Percentiles rank a stretch among this genome's conserved stretches.
Conservation (phyloP, 768 basidiomycete species). For the Baorangia bicolor region DNA sequence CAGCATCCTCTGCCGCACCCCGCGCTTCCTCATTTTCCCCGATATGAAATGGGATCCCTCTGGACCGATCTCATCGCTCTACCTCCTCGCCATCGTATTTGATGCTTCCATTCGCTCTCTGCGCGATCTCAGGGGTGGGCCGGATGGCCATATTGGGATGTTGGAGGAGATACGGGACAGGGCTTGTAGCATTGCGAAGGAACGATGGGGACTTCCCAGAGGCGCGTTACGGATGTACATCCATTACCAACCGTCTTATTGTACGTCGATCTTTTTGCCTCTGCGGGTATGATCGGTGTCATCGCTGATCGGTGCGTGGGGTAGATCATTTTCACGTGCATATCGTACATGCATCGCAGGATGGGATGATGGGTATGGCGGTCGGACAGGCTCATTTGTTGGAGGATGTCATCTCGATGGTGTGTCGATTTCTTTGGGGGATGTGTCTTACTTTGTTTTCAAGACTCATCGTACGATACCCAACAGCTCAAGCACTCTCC, state of each 20-base stretch:
- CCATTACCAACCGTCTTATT: conserved; percentile 97
- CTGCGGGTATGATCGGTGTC: neutral
- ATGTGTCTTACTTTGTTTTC: neutral
- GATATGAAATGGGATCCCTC: conserved; percentile 98
- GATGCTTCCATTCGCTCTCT: conserved; percentile 64
- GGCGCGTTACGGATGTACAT: conserved; percentile 77
- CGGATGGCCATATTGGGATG: conserved; percentile 57
- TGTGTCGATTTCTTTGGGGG: conserved; percentile 31
- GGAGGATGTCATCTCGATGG: conserved; percentile 88
- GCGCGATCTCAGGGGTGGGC: conserved; percentile 60
- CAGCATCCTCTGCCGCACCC: conserved; percentile 63
- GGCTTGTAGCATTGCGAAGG: conserved; percentile 50
- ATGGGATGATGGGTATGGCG: conserved; percentile 61
- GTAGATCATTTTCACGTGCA: conserved; percentile 95
- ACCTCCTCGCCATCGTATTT: conserved; percentile 77
- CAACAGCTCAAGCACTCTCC: conserved; percentile 62
- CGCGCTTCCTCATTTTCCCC: conserved; percentile 77
- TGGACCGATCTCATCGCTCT: conserved; percentile 60
- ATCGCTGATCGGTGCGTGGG: neutral
- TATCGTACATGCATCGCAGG: conserved; percentile 72
- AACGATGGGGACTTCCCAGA: conserved; percentile 62
- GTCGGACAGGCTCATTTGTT: conserved; percentile 92
- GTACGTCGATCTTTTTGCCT: conserved; percentile 42
- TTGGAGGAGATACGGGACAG: conserved; percentile 62
- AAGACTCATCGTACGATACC: conserved; percentile 1